phyloP scores from a whole-genome alignment of 768 basidiomycete genomes.

The Tylopilus balloui region DNA sequence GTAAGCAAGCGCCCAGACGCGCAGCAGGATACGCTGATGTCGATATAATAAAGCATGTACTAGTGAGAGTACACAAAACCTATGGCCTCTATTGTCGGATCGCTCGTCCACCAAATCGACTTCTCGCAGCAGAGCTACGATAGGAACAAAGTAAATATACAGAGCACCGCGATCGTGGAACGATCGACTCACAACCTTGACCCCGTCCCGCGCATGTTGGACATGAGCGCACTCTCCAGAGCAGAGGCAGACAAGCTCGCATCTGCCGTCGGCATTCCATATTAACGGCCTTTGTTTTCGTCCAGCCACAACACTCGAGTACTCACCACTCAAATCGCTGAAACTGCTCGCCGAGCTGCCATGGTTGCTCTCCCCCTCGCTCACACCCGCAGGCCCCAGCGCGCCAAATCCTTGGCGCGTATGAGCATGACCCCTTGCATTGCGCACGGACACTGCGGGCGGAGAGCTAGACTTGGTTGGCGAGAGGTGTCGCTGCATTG shows the following conservation, averaged over 20 bases:
- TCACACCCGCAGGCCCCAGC: constrained; percentile 38
- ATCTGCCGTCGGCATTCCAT: constrained; percentile 36
- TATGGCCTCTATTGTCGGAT: constrained; percentile 28
- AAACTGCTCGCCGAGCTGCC: constrained; percentile 79
- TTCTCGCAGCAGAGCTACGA: constrained; percentile 35
- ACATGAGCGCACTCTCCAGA: constrained; percentile 74
- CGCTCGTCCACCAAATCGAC: constrained; percentile 27
- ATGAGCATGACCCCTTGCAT: constrained; percentile 48
- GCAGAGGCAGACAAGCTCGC: constrained; percentile 75
- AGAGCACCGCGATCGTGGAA: neutral
- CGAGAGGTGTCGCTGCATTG: constrained; percentile 48
- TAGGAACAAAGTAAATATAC: neutral
- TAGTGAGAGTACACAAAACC: too few relatives aligned
- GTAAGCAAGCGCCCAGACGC: constrained; percentile 9
- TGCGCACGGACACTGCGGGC: constrained; percentile 52
- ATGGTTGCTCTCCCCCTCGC: constrained; percentile 58
- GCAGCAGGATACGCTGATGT: neutral
- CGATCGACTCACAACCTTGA: constrained; percentile 61
- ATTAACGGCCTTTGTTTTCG: constrained; percentile 1
- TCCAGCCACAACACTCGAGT: neutral
- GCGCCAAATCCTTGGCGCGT: constrained; percentile 42
- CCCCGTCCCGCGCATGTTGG: constrained; percentile 62
- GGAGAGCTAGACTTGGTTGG: constrained; percentile 59
- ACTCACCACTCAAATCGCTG: constrained; percentile 79
- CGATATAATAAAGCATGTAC: too few relatives aligned